These are phyloP conservation scores for Panaeolus cyanescens DNA, from an alignment of 768 basidiomycete genomes.

Conservation along the genomic window DNA sequence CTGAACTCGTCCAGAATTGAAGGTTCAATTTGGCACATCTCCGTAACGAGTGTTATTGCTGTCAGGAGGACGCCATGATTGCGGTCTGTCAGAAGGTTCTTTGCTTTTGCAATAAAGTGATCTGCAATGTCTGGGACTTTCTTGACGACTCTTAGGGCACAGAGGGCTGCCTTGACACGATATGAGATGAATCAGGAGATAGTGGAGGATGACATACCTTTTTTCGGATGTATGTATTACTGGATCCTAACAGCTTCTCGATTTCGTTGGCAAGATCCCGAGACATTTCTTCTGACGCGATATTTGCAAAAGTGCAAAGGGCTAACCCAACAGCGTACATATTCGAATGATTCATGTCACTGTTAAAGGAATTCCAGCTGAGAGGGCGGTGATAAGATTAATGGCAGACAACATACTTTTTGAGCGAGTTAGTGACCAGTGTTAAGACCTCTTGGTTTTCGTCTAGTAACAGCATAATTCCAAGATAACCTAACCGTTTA, in stretches of 20 bases:
- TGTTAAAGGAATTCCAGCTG: conserved; percentile 31
- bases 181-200: conserved; percentile 8
- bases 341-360: conserved; percentile 99
- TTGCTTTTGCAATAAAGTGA: conserved; percentile 87
- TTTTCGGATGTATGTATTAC: conserved; percentile 98
- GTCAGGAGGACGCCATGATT: conserved; percentile 96
- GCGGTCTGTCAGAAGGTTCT: conserved; percentile 89
- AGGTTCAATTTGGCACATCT: conserved; percentile 87
- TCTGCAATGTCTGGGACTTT: conserved; percentile 95
- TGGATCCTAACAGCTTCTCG: conserved; percentile 94
- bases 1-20: conserved; percentile 82
- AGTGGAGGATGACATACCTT: conserved; percentile 49
- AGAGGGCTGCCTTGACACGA: conserved; percentile 78
- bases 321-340: conserved; percentile 99
- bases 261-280: conserved; percentile 97
- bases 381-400: conserved; percentile 1
- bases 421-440: conserved; percentile 95
- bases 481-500: conserved; percentile 94
- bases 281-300: conserved; percentile 99
- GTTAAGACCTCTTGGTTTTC: conserved; percentile 98
- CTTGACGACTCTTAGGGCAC: conserved; percentile 91
- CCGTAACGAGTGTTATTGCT: conserved; percentile 92
- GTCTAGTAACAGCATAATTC: conserved; percentile 96
- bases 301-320: conserved; percentile 97
- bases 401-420: conserved; percentile 67